Conservation (phyloP, 2,329 filamentous ascomycete genomes). For the Colletotrichum zoysiae region DNA sequence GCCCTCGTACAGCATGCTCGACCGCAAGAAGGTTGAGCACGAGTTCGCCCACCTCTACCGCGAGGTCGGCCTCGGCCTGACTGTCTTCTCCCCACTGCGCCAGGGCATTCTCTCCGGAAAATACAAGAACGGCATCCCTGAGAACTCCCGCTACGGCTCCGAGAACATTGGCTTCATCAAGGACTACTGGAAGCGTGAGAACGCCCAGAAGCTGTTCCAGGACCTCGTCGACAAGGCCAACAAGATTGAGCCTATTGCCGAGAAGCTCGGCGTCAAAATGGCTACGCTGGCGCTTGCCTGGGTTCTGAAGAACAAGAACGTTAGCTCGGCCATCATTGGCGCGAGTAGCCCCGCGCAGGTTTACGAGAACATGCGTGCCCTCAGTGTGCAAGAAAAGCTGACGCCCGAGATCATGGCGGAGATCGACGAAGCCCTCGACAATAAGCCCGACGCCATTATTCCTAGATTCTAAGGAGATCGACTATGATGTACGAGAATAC, state of each 20-base stretch:
- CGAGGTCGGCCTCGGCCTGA: slow-evolving; percentile 71
- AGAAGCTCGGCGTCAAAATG: slow-evolving; percentile 71
- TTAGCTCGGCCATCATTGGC: slow-evolving; percentile 72
- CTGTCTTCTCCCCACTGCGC: slow-evolving; percentile 71
- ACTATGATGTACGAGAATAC: slow-evolving; percentile 1
- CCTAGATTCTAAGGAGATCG: slow-evolving; percentile 49
- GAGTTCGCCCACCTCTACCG: slow-evolving; percentile 73
- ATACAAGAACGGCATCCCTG: slow-evolving; percentile 73
- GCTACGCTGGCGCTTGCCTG: slow-evolving; percentile 70
- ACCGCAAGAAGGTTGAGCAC: slow-evolving; percentile 71
- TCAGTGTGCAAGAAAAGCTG: slow-evolving; percentile 66
- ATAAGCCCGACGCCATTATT: slow-evolving; percentile 64
- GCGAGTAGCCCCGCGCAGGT: slow-evolving; percentile 70
- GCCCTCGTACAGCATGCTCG: slow-evolving; percentile 74
- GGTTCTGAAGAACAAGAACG: slow-evolving; percentile 72
- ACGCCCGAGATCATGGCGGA: slow-evolving; percentile 70
- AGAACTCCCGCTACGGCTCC: slow-evolving; percentile 69
- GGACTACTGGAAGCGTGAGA: slow-evolving; percentile 62
- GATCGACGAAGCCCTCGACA: slow-evolving; percentile 70
- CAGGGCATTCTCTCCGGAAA: slow-evolving; percentile 74
- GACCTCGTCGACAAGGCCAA: slow-evolving; percentile 70
- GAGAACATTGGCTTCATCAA: slow-evolving; percentile 68
- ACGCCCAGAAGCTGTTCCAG: slow-evolving; percentile 66
- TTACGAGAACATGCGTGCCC: slow-evolving; percentile 68
- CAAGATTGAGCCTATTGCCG: slow-evolving; percentile 71